Percentiles rank a stretch among this genome's conserved stretches.
phyloP scores from a whole-genome alignment of 2,329 filamentous ascomycete species.

The Plenodomus tracheiphilus region DNA sequence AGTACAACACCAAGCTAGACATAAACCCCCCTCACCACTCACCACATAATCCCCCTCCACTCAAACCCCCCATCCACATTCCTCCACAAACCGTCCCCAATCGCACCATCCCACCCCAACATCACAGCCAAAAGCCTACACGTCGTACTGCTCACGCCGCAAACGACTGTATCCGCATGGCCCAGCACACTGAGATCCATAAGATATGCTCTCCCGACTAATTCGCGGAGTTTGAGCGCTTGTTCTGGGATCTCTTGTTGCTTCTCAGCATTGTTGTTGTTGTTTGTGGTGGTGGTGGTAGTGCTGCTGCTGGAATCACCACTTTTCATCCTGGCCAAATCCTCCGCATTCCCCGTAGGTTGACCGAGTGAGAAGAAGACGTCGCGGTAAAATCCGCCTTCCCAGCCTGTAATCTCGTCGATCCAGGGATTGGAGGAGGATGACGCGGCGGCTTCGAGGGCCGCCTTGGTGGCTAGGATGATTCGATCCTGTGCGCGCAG shows the following conservation, averaged over 20 bases:
- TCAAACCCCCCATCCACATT: slow-evolving; percentile 62
- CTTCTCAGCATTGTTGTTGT: slow-evolving; percentile 15
- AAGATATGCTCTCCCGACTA: slow-evolving; percentile 79
- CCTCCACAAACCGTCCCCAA: slow-evolving; percentile 63
- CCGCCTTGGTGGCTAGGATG: slow-evolving; percentile 68
- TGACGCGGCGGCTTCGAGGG: slow-evolving; percentile 45
- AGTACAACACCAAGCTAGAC: too few species aligned
- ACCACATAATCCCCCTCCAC: slow-evolving; percentile 45
- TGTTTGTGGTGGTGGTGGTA: slow-evolving; percentile 7
- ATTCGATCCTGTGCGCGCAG: slow-evolving; percentile 75
- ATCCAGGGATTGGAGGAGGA: slow-evolving; percentile 57
- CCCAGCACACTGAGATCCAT: slow-evolving; percentile 78
- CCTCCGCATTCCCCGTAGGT: slow-evolving; percentile 34
- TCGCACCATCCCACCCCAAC: slow-evolving; percentile 73
- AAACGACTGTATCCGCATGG: slow-evolving; percentile 71
- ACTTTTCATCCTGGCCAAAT: slow-evolving; percentile 9
- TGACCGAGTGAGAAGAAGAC: slow-evolving; percentile 79
- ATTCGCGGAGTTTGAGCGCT: slow-evolving; percentile 69
- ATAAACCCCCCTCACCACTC: too few species aligned
- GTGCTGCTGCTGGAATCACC: too few species aligned
- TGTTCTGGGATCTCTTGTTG: slow-evolving; percentile 41
- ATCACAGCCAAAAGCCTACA: slow-evolving; percentile 80
- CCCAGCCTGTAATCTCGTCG: slow-evolving; percentile 81
- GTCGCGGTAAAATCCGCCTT: slow-evolving; percentile 80
- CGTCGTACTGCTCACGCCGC: slow-evolving; percentile 68